These are phyloP conservation scores for Yamadazyma kitorensis DNA, from an alignment of 805 yeast species.

Conservation along the genomic window DNA sequence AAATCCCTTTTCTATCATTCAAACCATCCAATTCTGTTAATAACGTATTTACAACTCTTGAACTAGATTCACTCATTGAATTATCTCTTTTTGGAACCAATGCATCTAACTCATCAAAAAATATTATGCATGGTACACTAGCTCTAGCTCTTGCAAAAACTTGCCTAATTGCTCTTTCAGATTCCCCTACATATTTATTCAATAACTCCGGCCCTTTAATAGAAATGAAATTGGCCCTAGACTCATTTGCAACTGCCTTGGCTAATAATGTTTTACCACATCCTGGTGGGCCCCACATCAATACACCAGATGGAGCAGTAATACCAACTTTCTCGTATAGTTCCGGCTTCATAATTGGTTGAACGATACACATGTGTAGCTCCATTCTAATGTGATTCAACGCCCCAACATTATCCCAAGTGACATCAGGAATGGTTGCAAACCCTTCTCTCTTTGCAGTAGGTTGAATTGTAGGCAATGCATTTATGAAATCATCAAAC, in stretches of 20 bases:
- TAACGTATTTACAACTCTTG: constrained; percentile 91
- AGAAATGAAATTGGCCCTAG: constrained; percentile 92
- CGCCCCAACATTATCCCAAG: constrained; percentile 96
- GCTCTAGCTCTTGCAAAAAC: constrained; percentile 91
- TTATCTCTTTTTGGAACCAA: constrained; percentile 92
- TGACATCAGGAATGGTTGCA: constrained; percentile 96
- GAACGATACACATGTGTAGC: constrained; percentile 95
- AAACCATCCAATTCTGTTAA: constrained; percentile 94
- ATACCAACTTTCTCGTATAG: constrained; percentile 88
- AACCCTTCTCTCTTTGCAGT: constrained; percentile 98
- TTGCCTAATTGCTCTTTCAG: constrained; percentile 90
- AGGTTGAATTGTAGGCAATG: constrained; percentile 92
- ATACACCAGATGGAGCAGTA: constrained; percentile 93
- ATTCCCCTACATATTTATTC: constrained; percentile 95
- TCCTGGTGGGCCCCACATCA: constrained; percentile 99
- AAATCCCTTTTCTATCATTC: constrained; percentile 88
- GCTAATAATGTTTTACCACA: constrained; percentile 97
- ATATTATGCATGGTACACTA: constrained; percentile 89
- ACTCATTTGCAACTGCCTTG: constrained; percentile 97
- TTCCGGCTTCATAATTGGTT: constrained; percentile 92
- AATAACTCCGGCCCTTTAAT: constrained; percentile 94
- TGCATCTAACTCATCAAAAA: constrained; percentile 95
- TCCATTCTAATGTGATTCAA: constrained; percentile 77
- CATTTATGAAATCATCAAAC: constrained; percentile 75
- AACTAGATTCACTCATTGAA: constrained; percentile 81